These are phyloP conservation scores for Geopyxis carbonaria DNA, from an alignment of 495 filamentous ascomycete genomes.

Conservation along the genomic window DNA sequence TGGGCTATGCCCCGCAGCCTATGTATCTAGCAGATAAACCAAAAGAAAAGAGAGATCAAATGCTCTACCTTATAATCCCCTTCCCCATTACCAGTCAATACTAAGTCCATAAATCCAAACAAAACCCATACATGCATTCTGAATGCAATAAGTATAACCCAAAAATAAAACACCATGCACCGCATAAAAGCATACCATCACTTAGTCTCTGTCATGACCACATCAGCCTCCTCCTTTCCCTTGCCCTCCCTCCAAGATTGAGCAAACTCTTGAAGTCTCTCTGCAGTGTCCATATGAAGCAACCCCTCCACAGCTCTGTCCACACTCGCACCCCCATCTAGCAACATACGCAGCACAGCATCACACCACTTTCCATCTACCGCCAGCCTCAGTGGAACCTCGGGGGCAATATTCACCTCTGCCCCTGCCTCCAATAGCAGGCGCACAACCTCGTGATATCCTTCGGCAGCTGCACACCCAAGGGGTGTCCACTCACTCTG, in stretches of 20 bases:
- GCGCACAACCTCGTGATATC: neutral
- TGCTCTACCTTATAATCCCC: no score
- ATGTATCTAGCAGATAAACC: no score
- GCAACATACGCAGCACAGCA: neutral
- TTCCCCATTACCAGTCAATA: no score
- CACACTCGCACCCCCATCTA: neutral
- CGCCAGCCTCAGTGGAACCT: neutral
- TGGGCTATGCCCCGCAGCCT: no score
- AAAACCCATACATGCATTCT: no score
- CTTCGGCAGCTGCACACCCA: neutral
- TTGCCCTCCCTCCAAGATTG: neutral
- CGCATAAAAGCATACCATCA: no score
- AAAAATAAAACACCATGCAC: no score
- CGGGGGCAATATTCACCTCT: neutral
- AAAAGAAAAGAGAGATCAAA: no score
- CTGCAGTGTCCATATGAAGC: no score
- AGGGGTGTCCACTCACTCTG: slow-evolving; percentile 5
- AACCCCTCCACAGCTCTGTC: neutral
- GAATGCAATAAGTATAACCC: no score
- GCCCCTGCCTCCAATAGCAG: neutral
- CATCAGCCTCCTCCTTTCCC: neutral
- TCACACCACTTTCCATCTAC: neutral
- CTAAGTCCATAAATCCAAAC: no score
- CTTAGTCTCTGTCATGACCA: neutral
- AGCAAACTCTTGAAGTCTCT: neutral